These are phyloP conservation scores for Aaosphaeria pasadenensis DNA, from an alignment of 2,329 filamentous ascomycete species.

Conservation along the genomic window DNA sequence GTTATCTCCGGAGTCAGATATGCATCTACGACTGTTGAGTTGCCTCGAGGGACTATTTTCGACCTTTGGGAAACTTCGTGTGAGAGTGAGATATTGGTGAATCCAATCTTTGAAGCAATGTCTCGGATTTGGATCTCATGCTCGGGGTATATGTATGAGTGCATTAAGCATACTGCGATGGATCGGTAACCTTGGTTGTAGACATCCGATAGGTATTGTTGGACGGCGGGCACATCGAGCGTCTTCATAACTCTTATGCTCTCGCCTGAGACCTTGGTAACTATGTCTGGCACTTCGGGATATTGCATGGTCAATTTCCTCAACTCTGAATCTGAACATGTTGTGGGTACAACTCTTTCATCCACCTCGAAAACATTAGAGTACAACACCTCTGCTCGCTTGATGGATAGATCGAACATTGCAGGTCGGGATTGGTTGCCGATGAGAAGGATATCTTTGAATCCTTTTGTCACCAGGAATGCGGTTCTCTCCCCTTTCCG, in stretches of 20 bases:
- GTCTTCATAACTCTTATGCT: not conserved
- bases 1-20: constrained; percentile 73
- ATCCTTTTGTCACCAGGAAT: constrained; percentile 25
- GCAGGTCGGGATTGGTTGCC: constrained; percentile 31
- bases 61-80: constrained; percentile 80
- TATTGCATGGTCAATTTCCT: not conserved
- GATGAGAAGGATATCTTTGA: constrained; percentile 26
- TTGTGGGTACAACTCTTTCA: constrained; percentile 8
- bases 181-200: constrained; percentile 61
- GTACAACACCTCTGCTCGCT: constrained; percentile 16
- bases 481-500: constrained; percentile 27
- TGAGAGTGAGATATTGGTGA: constrained; percentile 70
- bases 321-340: not conserved
- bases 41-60: constrained; percentile 69
- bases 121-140: constrained; percentile 75
- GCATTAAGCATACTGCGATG: constrained; percentile 82
- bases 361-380: constrained; percentile 16
- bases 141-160: constrained; percentile 81
- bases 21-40: constrained; percentile 70
- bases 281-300: not conserved
- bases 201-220: not conserved
- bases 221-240: not conserved
- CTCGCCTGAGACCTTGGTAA: not conserved
- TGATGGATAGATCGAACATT: constrained; percentile 22
- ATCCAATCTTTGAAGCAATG: constrained; percentile 73